Conservation (phyloP, 495 filamentous ascomycete genomes). For the Penicillium ochrochloron region DNA sequence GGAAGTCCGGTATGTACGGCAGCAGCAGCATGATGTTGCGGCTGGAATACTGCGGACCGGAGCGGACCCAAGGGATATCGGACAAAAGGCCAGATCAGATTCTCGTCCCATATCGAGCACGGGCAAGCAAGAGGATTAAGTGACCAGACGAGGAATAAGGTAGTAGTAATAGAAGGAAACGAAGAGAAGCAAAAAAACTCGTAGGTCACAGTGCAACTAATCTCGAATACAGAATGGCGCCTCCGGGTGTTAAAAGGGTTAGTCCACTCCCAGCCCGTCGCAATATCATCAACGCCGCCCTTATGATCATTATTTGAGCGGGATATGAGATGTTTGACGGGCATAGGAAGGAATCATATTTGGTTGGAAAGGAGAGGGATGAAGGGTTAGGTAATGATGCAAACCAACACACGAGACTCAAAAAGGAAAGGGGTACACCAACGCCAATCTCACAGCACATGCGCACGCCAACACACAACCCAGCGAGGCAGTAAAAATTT, state of each 20-base stretch:
- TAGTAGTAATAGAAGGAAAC: slow-evolving; percentile 40
- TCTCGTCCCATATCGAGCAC: slow-evolving; percentile 16
- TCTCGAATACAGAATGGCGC: slow-evolving; percentile 39
- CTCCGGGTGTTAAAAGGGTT: slow-evolving; percentile 14
- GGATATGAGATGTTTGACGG: slow-evolving; percentile 4
- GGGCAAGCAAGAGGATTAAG: slow-evolving; percentile 34
- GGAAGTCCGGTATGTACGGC: background rate
- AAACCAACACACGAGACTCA: slow-evolving; percentile 21
- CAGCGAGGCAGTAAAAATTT: slow-evolving; percentile 27
- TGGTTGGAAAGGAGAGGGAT: slow-evolving; percentile 30
- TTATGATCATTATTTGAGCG: slow-evolving; percentile 9
- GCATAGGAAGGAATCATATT: slow-evolving; percentile 21
- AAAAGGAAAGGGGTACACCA: slow-evolving; percentile 35
- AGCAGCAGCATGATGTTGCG: background rate
- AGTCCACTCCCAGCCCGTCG: background rate
- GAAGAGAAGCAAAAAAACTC: slow-evolving; percentile 37
- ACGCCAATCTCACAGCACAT: slow-evolving; percentile 47
- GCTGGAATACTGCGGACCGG: slow-evolving; percentile 1
- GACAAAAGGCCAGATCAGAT: slow-evolving; percentile 3
- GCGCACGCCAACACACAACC: slow-evolving; percentile 38
- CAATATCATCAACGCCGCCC: background rate
- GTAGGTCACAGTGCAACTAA: slow-evolving; percentile 43
- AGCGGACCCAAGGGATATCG: background rate
- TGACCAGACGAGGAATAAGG: slow-evolving; percentile 41
- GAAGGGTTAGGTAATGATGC: slow-evolving; percentile 36